Percentiles rank a stretch among this genome's conserved stretches.
Conservation (phyloP, 2,329 filamentous ascomycete species). For the Colletotrichum graminicola region DNA sequence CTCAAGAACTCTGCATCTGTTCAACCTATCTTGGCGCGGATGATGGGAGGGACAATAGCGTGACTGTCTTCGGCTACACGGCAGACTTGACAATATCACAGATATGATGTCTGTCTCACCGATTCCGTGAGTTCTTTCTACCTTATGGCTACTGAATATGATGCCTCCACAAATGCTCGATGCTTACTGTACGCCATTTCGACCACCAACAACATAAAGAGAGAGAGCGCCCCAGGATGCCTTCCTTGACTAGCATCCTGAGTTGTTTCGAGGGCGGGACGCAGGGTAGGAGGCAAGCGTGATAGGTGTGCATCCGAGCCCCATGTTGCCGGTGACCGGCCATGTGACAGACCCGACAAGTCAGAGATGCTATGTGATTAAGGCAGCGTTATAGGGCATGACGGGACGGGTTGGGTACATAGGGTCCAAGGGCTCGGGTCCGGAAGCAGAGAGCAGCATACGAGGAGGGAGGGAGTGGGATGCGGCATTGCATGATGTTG, state of each 20-base stretch:
- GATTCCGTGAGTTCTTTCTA: background rate
- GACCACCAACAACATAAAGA: too few relatives aligned
- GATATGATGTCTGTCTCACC: background rate
- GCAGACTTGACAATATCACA: background rate
- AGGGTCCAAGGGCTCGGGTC: conserved; percentile 36
- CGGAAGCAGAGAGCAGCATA: conserved; percentile 22
- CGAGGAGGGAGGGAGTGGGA: background rate
- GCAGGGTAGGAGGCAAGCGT: background rate
- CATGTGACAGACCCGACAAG: conserved; percentile 2
- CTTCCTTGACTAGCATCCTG: background rate
- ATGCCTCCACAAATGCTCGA: background rate
- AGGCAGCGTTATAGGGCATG: conserved; percentile 8
- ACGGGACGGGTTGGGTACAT: conserved; percentile 7
- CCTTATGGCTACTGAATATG: background rate
- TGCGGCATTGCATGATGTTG: conserved; percentile 35
- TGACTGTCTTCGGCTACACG: background rate
- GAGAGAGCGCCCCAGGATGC: background rate
- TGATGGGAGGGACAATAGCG: background rate
- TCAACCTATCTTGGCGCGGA: background rate
- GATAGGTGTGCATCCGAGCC: conserved; percentile 3
- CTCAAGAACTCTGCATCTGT: background rate
- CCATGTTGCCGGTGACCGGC: conserved; percentile 22
- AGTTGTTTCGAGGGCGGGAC: background rate
- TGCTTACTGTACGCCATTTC: background rate
- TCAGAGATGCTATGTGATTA: background rate